A percentile compares a stretch with the other conserved stretches of the same genome.
Conservation (phyloP, 2,329 filamentous ascomycete species). For the Calonectria honghensis region DNA sequence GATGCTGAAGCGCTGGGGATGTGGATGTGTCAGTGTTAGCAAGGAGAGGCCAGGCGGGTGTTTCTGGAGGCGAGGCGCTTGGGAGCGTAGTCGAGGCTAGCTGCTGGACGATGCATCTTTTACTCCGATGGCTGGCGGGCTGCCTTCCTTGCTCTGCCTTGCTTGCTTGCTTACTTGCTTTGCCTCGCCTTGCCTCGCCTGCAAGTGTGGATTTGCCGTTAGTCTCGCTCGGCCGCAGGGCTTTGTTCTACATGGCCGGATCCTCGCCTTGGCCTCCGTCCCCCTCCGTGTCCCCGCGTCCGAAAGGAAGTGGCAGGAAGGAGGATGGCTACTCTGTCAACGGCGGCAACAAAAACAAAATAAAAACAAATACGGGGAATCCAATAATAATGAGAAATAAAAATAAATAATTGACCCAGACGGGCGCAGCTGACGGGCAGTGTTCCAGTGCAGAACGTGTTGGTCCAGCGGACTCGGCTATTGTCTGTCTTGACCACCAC, state of each 20-base stretch:
- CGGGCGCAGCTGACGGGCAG: conserved; percentile 11
- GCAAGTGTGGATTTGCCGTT: conserved; percentile 24
- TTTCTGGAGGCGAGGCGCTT: conserved; percentile 28
- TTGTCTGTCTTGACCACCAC: conserved; percentile 11
- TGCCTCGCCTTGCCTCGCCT: conserved; percentile 9
- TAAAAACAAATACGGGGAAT: conserved; percentile 10
- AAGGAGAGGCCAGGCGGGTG: conserved; percentile 33
- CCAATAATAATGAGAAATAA: conserved; percentile 2
- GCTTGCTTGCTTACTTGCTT: neutral
- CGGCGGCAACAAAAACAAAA: conserved; percentile 8
- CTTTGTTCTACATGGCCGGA: conserved; percentile 13
- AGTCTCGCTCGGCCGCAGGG: conserved; percentile 15
- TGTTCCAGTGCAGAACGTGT: conserved; percentile 26
- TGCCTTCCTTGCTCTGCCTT: conserved; percentile 4
- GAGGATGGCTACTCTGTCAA: conserved; percentile 24
- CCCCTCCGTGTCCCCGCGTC: conserved; percentile 18
- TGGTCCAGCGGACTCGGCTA: conserved; percentile 17
- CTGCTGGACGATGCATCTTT: conserved; percentile 18
- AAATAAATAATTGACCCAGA: conserved; percentile 19
- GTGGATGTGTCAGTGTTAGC: conserved; percentile 43
- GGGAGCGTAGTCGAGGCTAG: neutral
- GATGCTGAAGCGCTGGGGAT: conserved; percentile 42
- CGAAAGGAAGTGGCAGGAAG: conserved; percentile 28
- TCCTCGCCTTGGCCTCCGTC: conserved; percentile 16
- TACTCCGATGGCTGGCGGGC: conserved; percentile 25